Base-by-base conservation (phyloP, 768 basidiomycete genomes). In the Cyclocybe cylindracea region DNA sequence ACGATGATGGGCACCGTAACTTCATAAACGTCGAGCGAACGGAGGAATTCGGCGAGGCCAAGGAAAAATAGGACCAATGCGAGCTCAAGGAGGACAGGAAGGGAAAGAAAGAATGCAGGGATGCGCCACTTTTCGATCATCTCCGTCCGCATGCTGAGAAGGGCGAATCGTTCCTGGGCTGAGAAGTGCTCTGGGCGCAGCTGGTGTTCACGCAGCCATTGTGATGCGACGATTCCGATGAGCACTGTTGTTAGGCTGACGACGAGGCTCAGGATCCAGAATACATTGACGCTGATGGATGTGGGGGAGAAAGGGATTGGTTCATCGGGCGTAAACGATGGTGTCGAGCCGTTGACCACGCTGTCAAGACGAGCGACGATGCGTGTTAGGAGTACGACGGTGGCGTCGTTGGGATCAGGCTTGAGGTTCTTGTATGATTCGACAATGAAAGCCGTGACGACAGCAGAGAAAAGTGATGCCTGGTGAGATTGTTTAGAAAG, bases 51-150 rank as follows among this genome's bases (percentile, higher is more conserved):
- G 29, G 66, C 42, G 24, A 66, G 45, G 7, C 64, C 65, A 10
- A 56, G 51, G 32, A 66, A 61, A 43, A 68, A 68, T 8, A 66
- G 55, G 6, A 62, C 52, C 10, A 68, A 44, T 7, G 64, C 56
- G 7, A 56, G 10, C 36, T 67, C 60, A 9, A 68, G 55, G 10
- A 68, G 51, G 10, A 66, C 48, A 1, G 65, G 66, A 18, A 68
- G 60, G 10, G 53, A 41, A 2, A 57, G 44, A 5, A 68, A 40
- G 14, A 65, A 60, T 14, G 42, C 43, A 1, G 55, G 59, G 11
- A 66, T 58, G 9, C 54, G 50, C 60, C 64, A 68, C 11, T 45
- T 46, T 13, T 56, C 35, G 34, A 65, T 54, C 13, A 58, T 58
- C 32, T 64, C 57, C 14, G 57, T 52, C 11, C 59, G 64, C 53